Percentiles rank a stretch among this genome's conserved stretches.
Evolutionary conservation across 1,284 basidiomycete genomes (phyloP).

Genomic region (Irpex rosettiformis): DNA sequence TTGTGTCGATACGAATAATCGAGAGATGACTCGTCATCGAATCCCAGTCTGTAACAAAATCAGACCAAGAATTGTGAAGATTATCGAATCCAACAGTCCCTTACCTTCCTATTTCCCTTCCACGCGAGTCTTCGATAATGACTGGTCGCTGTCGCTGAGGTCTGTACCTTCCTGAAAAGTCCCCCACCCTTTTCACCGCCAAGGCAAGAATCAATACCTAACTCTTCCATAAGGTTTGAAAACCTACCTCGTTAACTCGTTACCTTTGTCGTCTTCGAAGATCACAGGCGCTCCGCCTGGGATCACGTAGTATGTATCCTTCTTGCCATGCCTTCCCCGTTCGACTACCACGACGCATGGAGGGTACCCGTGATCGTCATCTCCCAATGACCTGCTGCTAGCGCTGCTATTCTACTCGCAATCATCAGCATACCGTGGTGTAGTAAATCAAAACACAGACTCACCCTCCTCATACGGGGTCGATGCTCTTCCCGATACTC

Average conservation of each 20-base stretch:
- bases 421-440: background rate
- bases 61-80: background rate
- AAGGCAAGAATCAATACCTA: background rate
- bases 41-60: constrained; percentile 20
- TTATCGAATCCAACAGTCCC: background rate
- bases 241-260: constrained; percentile 59
- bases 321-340: constrained; percentile 27
- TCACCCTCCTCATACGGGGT: constrained; percentile 4
- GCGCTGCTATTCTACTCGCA: constrained; percentile 1
- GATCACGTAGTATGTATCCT: constrained; percentile 56
- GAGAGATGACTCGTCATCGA: constrained; percentile 20
- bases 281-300: constrained; percentile 64
- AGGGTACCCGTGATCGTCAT: constrained; percentile 23
- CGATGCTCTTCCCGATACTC: background rate
- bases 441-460: background rate
- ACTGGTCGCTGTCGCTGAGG: constrained; percentile 26
- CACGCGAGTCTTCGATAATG: constrained; percentile 29
- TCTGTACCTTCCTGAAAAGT: constrained; percentile 27
- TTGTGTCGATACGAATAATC: constrained; percentile 13
- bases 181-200: constrained; percentile 19
- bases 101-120: constrained; percentile 29
- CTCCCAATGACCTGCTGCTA: constrained; percentile 18
- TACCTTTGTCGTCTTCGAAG: constrained; percentile 64
- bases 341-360: constrained; percentile 29
- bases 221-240: background rate